Base-by-base conservation (phyloP, 176 grass and related monocot genomes). In the Chloris gayana region DNA sequence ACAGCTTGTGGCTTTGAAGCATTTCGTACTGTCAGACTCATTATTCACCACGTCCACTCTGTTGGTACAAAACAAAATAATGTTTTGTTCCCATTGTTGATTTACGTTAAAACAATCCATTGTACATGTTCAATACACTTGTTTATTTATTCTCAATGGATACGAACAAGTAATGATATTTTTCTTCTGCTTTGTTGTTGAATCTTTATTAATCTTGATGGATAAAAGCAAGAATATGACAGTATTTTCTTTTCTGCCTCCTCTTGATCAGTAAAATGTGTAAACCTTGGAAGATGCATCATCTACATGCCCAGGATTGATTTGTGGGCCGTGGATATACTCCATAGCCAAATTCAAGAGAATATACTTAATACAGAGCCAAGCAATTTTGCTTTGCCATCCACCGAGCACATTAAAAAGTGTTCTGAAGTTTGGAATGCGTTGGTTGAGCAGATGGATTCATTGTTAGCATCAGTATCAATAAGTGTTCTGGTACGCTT, bases 231-330 rank as follows among this genome's bases (percentile, higher is more conserved):
- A 75, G 56, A 57, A 57, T 24, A 57, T 80, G 74, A 83, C 66
- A 22, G 87, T n/a, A 69, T 59, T 62, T 73, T 68, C 24, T 25
- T 39, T 85, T 74, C 30, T n/a, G 13, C 13, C 7, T 24, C 47
- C 19, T 59, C 21, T 65, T 87, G 7, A 80, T 45, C 73, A 98
- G 95, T 86, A 76, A 98, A 90, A 88, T 94, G 88, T 64, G 62
- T 86, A 76, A 93, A 87, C 70, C 51, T 92, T 49, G 88, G 90
- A 70, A 94, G 92, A 75, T 95, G 92, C 70, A 84, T 98, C 53
- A 93, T 98, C 77, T 98, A 92, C 88, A 94, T 98, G 90, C 95
- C 95, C 63, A 91, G 95, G 87, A 87, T 98, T 76, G 95, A 98
- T 91, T 77, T 98, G 42, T 98, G 95, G 95, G 90, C 95, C 30